Percentiles rank a stretch among this genome's conserved stretches.
Conservation (phyloP, 1,139 yeast genomes). For the Meyerozyma athensensis region DNA sequence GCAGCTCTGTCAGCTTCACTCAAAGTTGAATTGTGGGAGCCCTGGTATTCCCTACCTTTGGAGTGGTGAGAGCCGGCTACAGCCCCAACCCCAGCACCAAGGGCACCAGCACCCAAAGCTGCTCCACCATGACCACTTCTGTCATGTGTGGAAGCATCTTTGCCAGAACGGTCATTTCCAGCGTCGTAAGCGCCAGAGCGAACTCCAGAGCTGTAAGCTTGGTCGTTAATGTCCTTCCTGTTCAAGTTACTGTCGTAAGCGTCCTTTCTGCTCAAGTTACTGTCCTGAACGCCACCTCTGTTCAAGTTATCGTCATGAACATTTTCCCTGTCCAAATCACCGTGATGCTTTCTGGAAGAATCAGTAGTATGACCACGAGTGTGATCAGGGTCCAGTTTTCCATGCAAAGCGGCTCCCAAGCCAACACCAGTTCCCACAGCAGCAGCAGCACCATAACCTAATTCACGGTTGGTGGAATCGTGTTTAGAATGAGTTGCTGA, state of each 20-base stretch:
- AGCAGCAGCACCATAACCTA: conserved; percentile 2
- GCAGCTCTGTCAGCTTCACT: conserved; percentile 7
- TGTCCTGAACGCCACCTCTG: too few species aligned
- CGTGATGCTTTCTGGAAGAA: too few species aligned
- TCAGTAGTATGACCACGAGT: background rate
- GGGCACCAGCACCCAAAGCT: conserved; percentile 4
- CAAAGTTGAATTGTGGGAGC: background rate
- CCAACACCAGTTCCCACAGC: conserved; percentile 4
- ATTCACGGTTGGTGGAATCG: conserved; percentile 1
- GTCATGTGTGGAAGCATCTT: background rate
- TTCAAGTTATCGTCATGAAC: too few species aligned
- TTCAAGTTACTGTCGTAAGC: background rate
- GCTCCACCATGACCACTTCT: background rate
- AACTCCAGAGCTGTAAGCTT: conserved; percentile 2
- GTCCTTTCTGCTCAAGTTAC: too few species aligned
- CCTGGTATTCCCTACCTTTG: conserved; percentile 1
- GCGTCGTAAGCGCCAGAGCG: conserved; percentile 2
- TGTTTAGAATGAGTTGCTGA: background rate
- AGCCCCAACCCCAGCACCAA: conserved; percentile 6
- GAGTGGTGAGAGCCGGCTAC: conserved; percentile 6
- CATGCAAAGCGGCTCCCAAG: conserved; percentile 1
- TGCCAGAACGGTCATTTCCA: background rate
- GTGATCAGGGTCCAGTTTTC: background rate
- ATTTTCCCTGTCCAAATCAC: too few species aligned
- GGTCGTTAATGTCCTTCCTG: background rate